phyloP scores from a whole-genome alignment of 179 eudicot species.

The Camellia oleifera region DNA sequence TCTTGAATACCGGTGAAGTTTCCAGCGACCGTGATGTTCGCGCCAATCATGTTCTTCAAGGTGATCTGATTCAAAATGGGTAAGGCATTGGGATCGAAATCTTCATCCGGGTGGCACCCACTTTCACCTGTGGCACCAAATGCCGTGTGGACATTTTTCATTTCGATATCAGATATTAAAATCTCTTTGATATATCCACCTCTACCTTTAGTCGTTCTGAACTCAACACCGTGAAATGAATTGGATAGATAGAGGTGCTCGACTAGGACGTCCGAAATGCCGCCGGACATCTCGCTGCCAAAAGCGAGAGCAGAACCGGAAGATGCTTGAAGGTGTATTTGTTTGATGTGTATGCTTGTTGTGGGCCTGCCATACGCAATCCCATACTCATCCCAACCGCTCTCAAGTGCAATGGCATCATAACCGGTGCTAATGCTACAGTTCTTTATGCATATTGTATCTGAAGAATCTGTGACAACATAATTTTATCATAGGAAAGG shows the following conservation, averaged over 20 bases:
- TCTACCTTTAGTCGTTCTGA: slow-evolving; percentile 52
- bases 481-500: background rate
- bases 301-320: slow-evolving; percentile 61
- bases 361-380: slow-evolving; percentile 57
- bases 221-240: slow-evolving; percentile 42
- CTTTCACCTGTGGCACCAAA: slow-evolving; percentile 46
- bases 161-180: slow-evolving; percentile 23
- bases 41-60: slow-evolving; percentile 38
- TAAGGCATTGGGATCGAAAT: slow-evolving; percentile 47
- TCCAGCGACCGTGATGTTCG: slow-evolving; percentile 42
- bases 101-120: slow-evolving; percentile 47
- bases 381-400: slow-evolving; percentile 92
- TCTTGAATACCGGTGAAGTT: slow-evolving; percentile 42
- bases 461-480: slow-evolving; percentile 67
- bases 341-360: slow-evolving; percentile 46
- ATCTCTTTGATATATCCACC: slow-evolving; percentile 56
- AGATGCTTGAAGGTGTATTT: slow-evolving; percentile 50
- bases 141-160: slow-evolving; percentile 40
- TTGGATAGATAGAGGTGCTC: slow-evolving; percentile 37
- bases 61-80: slow-evolving; percentile 40
- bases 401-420: slow-evolving; percentile 69
- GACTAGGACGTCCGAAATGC: slow-evolving; percentile 32
- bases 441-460: slow-evolving; percentile 66
- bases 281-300: slow-evolving; percentile 11
- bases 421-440: slow-evolving; percentile 67